phyloP scores from a whole-genome alignment of 2,329 filamentous ascomycete species.

The Colletotrichum horii region DNA sequence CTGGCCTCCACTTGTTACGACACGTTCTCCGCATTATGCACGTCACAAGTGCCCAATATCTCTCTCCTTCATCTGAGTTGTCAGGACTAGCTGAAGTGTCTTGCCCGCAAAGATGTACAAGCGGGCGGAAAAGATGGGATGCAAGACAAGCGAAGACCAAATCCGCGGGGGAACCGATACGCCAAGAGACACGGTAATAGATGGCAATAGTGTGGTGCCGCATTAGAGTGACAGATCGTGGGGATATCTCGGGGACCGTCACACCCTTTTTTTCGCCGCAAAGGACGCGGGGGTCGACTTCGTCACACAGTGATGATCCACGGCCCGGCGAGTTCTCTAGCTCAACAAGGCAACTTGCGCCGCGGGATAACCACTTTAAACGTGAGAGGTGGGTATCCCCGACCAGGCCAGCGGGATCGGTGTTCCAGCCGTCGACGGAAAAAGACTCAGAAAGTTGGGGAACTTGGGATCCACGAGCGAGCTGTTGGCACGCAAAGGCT shows the following conservation, averaged over 20 bases:
- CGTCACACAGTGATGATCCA: neutral
- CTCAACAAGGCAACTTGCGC: neutral
- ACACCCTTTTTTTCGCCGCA: neutral
- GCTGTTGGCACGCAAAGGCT: neutral
- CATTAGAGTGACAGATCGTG: neutral
- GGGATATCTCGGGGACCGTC: constrained; percentile 7
- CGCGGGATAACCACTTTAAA: neutral
- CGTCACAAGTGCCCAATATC: neutral
- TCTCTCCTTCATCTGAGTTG: neutral
- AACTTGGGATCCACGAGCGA: neutral
- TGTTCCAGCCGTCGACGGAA: constrained; percentile 5
- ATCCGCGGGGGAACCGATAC: neutral
- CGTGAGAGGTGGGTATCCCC: neutral
- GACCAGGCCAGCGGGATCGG: neutral
- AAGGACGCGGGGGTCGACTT: neutral
- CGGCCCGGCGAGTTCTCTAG: neutral
- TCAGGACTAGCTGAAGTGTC: neutral
- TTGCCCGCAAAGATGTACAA: neutral
- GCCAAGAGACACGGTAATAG: neutral
- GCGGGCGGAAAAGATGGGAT: neutral
- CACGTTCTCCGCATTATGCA: constrained; percentile 4
- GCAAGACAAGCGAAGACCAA: neutral
- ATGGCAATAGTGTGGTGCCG: neutral
- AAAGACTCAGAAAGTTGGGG: neutral
- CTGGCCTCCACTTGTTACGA: neutral